Evolutionary conservation across 2,329 filamentous ascomycete species (phyloP), one percentile per base, ranked within the genome.

Genomic region (Cladophialophora carrionii): DNA sequence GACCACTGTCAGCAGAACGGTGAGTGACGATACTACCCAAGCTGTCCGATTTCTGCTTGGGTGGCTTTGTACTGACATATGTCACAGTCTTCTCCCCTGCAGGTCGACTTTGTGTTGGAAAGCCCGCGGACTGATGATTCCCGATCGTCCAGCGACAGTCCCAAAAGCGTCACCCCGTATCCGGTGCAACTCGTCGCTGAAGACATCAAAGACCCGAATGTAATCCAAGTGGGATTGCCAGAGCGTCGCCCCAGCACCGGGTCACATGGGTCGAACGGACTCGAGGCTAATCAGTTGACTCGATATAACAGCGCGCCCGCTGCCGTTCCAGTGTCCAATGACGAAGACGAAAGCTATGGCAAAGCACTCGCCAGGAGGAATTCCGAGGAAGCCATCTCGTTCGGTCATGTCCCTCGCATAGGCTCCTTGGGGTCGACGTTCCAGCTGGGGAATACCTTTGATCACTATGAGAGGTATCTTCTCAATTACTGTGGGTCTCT

Each of bases 81-180:
- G 20, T 26, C 10, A 32, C 7, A 61, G 59, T n/a, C 58, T 32
- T 52, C 58, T 14, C 48, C 49, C 10, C 34, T 55, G 29, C 59
- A 61, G 43, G 59, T 55, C 51, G 59, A 61, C 24, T 61, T 61
- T 48, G 52, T 61, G 7, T 6, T 61, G 12, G 59, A 61, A n/a
- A 34, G 51, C 9, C 34, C 59, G 31, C 59, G 37, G 9, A 53
- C 51, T 10, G 51, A 55, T 26, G 51, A 17, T 9, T 61, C 51
- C 12, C 49, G 26, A 51, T 20, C 59, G 6, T 55, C 49, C 14
- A 55, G 49, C 37, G 46, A 55, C n/a, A 46, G 32, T 31, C 59
- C 51, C 51, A 29, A 55, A n/a, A 32, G 34, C 7, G 31, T n/a
- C 32, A 20, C 51, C 22, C 29, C 59, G 10, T 48, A 22, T 34